Conservation (phyloP, 208 protist genomes). For the Spongospora subterranea region DNA sequence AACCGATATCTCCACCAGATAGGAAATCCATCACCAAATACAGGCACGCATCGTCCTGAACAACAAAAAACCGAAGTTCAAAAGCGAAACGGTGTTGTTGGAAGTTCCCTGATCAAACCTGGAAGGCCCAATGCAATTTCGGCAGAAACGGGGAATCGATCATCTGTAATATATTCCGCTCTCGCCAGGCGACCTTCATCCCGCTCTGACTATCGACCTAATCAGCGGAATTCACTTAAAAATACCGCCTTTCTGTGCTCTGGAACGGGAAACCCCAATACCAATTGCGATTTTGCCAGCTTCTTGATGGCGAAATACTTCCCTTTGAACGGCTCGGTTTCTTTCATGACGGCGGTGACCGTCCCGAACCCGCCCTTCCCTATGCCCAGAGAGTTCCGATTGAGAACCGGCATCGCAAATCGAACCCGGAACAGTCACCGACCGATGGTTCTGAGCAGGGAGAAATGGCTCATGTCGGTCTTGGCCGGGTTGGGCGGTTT, state of each 20-base stretch:
- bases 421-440: background rate
- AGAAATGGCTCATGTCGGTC: slow-evolving; percentile 52
- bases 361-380: slow-evolving; percentile 45
- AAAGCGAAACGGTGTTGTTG: too few relatives aligned
- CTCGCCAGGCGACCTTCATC: slow-evolving; percentile 44
- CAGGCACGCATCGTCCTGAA: slow-evolving; percentile 41
- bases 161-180: slow-evolving; percentile 42
- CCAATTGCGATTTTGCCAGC: slow-evolving; percentile 41
- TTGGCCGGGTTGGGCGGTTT: slow-evolving; percentile 11
- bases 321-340: slow-evolving; percentile 23
- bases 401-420: background rate
- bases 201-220: slow-evolving; percentile 28
- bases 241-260: background rate
- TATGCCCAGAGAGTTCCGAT: background rate
- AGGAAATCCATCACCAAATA: slow-evolving; percentile 54
- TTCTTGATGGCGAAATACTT: slow-evolving; percentile 58
- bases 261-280: background rate
- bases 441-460: slow-evolving; percentile 41
- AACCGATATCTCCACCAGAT: slow-evolving; percentile 32
- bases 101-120: too few relatives aligned
- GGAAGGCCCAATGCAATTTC: slow-evolving; percentile 50
- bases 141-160: slow-evolving; percentile 47
- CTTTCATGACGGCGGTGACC: slow-evolving; percentile 45
- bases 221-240: background rate
- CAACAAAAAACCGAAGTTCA: background rate